phyloP scores from a whole-genome alignment of 352 stramenopile genomes.

The Elongisporangium anandrum region DNA sequence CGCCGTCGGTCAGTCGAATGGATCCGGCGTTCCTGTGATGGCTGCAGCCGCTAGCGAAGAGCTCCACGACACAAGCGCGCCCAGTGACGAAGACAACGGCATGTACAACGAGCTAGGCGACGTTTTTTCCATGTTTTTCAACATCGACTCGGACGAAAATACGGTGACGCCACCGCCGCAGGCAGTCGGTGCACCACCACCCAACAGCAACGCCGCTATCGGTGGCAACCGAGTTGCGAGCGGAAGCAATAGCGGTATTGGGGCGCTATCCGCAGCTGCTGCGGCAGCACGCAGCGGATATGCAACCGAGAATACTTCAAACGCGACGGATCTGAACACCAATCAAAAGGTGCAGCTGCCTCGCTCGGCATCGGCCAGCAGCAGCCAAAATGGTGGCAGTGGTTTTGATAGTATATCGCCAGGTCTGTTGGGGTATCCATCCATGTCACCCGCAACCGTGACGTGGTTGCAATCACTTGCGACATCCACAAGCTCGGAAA shows the following conservation, averaged over 20 bases:
- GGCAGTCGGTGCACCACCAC: not conserved
- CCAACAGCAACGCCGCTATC: not conserved
- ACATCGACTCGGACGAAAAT: constrained; percentile 41
- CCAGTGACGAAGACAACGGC: constrained; percentile 43
- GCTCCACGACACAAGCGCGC: constrained; percentile 17
- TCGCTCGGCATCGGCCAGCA: constrained; percentile 38
- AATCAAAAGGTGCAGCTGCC: constrained; percentile 42
- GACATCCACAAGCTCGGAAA: constrained; percentile 62
- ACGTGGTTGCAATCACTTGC: constrained; percentile 74
- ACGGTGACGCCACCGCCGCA: constrained; percentile 2
- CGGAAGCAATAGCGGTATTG: not conserved
- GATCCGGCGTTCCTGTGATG: not conserved
- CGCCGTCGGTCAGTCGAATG: not conserved
- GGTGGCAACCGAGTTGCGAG: not conserved
- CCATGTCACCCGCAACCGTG: constrained; percentile 74
- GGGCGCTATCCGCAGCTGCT: not conserved
- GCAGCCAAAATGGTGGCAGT: constrained; percentile 17
- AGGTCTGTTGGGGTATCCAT: constrained; percentile 43
- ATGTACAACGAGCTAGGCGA: constrained; percentile 66
- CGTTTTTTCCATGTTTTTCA: constrained; percentile 74
- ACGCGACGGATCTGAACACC: not conserved
- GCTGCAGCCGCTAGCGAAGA: constrained; percentile 17
- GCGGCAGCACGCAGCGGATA: not conserved
- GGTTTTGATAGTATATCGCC: constrained; percentile 52
- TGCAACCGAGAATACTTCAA: constrained; percentile 2